Base-by-base conservation (phyloP, 2,329 filamentous ascomycete genomes). In the Aspergillus brunneoviolaceus region DNA sequence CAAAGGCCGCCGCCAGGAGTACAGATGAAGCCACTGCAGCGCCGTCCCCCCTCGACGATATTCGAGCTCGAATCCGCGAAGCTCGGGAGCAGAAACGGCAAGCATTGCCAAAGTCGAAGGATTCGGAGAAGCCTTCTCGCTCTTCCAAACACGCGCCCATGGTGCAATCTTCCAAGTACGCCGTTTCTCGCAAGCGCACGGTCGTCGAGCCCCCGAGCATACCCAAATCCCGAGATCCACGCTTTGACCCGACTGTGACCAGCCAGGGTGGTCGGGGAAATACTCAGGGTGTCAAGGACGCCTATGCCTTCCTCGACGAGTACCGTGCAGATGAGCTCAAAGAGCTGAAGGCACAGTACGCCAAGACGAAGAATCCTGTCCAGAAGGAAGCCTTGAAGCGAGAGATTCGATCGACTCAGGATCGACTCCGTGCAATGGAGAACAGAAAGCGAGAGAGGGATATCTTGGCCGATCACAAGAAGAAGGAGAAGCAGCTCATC, bases 131-230 rank as follows among this genome's bases (percentile, higher is more conserved):
- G 64, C 49, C 72, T 68, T 51, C 73, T 33, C 83, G 89, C 25
- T 77, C 86, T 12, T 93, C 86, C 74, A 99, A 99, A 78, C 92
- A 98, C 77, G 95, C 95, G 0, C 95, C 95, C 0, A 86, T 87
- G 49, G 88, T 95, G 60, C 85, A 92, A 72, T 88, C 92, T 2
- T 92, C 89, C 74, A 96, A 94, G 77, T 86, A 86, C 52, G 89
- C 90, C 54, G 95, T 99, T 25, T 88, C 89, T 2, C 89, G 95
- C 58, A 88, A 85, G 70, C 90, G 94, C 55, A 87, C 88, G 59
- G 88, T 95, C 19, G 80, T 96, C 55, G 82, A 80, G 47, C 73
- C 78, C 4, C 76, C 78, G 2, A 76, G 81, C 35, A 74, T 73
- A 74, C 82, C 84, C 59, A 91, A 90, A 72, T 79, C 83, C 1